Evolutionary conservation across 2,329 filamentous ascomycete genomes (phyloP).

Genomic region (Nemania sp.): DNA sequence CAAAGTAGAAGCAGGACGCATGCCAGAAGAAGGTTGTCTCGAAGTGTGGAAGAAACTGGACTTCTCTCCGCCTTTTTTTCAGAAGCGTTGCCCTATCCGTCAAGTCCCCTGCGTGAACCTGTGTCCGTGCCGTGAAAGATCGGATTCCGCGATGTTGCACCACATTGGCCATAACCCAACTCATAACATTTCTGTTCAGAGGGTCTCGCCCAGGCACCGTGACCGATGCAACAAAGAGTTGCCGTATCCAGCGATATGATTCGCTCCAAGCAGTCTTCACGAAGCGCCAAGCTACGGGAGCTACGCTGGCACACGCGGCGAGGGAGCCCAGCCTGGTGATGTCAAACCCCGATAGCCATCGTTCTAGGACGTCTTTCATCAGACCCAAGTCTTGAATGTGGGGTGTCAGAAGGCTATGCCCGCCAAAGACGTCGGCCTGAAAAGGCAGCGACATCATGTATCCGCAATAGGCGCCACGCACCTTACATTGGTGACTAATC

Average conservation of each 20-base stretch:
- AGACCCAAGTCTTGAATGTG: conserved; percentile 43
- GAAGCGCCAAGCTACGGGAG: conserved; percentile 47
- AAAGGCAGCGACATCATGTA: conserved; percentile 31
- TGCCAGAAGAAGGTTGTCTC: conserved; percentile 56
- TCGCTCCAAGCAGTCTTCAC: conserved; percentile 45
- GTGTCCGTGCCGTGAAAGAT: conserved; percentile 51
- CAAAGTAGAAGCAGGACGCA: conserved; percentile 49
- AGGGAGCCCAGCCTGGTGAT: conserved; percentile 51
- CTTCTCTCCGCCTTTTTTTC: conserved; percentile 47
- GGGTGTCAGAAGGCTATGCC: conserved; percentile 32
- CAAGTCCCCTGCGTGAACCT: conserved; percentile 40
- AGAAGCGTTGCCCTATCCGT: conserved; percentile 46
- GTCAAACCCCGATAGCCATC: conserved; percentile 50
- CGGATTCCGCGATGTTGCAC: conserved; percentile 45
- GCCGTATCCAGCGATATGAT: conserved; percentile 46
- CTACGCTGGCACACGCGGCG: conserved; percentile 49
- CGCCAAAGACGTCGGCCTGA: conserved; percentile 27
- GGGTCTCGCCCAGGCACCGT: conserved; percentile 50
- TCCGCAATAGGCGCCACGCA: not conserved
- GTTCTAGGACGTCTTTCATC: conserved; percentile 44
- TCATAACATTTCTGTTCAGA: conserved; percentile 50
- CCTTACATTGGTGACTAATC: not conserved
- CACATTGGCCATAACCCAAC: conserved; percentile 50
- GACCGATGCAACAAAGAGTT: conserved; percentile 51
- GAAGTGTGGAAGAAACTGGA: conserved; percentile 53